phyloP scores from a whole-genome alignment of 441 rosid genomes.

The Syzygium syzygioides region DNA sequence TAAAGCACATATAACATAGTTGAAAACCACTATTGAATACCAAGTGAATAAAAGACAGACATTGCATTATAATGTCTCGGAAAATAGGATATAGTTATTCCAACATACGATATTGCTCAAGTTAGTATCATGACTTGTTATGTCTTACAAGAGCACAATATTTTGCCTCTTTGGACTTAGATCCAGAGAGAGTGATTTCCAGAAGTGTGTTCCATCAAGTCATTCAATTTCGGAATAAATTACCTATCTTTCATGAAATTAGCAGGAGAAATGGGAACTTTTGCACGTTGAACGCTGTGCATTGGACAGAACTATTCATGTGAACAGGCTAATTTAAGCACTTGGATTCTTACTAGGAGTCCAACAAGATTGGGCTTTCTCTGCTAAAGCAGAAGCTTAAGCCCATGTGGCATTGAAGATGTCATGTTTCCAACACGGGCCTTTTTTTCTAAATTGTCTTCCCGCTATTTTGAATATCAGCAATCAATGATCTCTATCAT shows the following conservation, averaged over 20 bases:
- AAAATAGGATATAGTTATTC: neutral
- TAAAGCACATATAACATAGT: neutral
- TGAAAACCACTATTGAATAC: neutral
- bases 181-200: neutral
- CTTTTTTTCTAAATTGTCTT: neutral
- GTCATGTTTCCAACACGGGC: neutral
- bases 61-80: neutral
- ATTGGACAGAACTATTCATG: neutral
- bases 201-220: neutral
- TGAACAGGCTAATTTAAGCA: neutral
- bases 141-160: neutral
- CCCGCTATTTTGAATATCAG: neutral
- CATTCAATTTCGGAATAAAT: neutral
- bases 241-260: neutral
- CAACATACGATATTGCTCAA: neutral
- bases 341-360: neutral
- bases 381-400: neutral
- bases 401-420: neutral
- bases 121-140: neutral
- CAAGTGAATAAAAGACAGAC: neutral
- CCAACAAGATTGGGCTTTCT: neutral
- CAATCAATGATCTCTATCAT: neutral
- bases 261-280: neutral
- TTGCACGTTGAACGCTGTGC: neutral
- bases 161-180: neutral